These are phyloP conservation scores for Debaryomyces nepalensis DNA, from an alignment of 1,139 yeast genomes.

Conservation along the genomic window DNA sequence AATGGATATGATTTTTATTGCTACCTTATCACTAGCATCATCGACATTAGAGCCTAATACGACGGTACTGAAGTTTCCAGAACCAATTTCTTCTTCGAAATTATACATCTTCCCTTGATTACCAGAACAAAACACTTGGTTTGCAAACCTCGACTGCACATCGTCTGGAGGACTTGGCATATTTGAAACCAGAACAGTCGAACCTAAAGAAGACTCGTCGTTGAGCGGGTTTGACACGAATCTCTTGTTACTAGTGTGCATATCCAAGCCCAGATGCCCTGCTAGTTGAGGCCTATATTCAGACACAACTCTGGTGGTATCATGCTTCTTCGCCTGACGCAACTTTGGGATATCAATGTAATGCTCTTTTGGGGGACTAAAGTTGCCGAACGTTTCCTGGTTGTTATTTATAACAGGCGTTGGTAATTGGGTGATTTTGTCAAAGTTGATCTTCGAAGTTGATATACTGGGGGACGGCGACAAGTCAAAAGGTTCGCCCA, in stretches of 20 bases:
- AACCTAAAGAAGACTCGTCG: slow-evolving; percentile 18
- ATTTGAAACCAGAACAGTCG: slow-evolving; percentile 13
- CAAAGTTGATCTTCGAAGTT: slow-evolving; percentile 46
- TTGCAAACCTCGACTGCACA: slow-evolving; percentile 5
- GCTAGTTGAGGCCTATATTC: slow-evolving; percentile 38
- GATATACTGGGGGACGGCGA: slow-evolving; percentile 6
- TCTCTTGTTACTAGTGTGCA: slow-evolving; percentile 21
- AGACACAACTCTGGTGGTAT: slow-evolving; percentile 31
- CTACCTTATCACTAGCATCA: slow-evolving; percentile 29
- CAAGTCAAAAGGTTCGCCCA: slow-evolving; percentile 6
- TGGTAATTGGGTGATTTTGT: slow-evolving; percentile 61
- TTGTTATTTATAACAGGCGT: slow-evolving; percentile 53
- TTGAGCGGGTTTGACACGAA: slow-evolving; percentile 29
- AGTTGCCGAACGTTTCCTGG: slow-evolving; percentile 33
- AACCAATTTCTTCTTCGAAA: slow-evolving; percentile 47
- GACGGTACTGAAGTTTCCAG: slow-evolving; percentile 66
- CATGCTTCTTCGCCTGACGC: background rate
- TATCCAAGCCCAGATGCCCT: slow-evolving; percentile 27
- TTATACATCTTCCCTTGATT: slow-evolving; percentile 20
- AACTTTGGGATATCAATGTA: slow-evolving; percentile 9
- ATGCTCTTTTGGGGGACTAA: slow-evolving; percentile 14
- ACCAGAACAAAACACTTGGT: slow-evolving; percentile 16
- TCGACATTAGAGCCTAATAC: slow-evolving; percentile 42
- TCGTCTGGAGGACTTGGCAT: slow-evolving; percentile 19
- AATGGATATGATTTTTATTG: slow-evolving; percentile 46